Percentiles rank a stretch among this genome's conserved stretches.
Conservation (phyloP, 495 filamentous ascomycete genomes). For the Clavariopsis aquatica region DNA sequence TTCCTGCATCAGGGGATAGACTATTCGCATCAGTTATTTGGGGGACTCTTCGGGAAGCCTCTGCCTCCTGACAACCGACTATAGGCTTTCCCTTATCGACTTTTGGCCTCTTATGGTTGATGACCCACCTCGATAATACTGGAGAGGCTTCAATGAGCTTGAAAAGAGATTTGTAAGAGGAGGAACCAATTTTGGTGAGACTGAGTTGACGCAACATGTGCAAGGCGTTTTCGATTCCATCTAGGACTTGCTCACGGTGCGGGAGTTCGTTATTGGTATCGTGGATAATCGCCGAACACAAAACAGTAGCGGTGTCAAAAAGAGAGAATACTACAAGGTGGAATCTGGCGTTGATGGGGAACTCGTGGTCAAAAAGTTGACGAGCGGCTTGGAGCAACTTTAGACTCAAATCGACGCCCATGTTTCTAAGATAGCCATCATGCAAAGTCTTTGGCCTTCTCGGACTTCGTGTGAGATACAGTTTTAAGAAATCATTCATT, state of each 20-base stretch:
- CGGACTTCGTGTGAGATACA: constrained; percentile 47
- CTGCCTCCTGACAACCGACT: background rate
- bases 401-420: constrained; percentile 49
- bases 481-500: constrained; percentile 50
- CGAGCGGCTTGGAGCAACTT: constrained; percentile 49
- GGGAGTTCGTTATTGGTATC: constrained; percentile 49
- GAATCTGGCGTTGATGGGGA: constrained; percentile 52
- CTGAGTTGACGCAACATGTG: constrained; percentile 47
- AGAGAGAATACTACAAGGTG: constrained; percentile 56
- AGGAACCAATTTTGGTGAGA: constrained; percentile 41
- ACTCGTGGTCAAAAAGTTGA: constrained; percentile 48
- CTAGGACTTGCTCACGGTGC: constrained; percentile 47
- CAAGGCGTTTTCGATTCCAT: constrained; percentile 46
- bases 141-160: constrained; percentile 21
- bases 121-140: background rate
- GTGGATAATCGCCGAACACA: constrained; percentile 56
- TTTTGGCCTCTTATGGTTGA: constrained; percentile 1
- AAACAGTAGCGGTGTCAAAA: constrained; percentile 54
- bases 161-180: constrained; percentile 32
- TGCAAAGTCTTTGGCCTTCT: constrained; percentile 22
- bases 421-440: constrained; percentile 42
- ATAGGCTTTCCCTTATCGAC: background rate
- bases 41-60: background rate
- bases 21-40: background rate
- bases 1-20: background rate